Conservation (phyloP, 805 yeast species). For the Aciculoconidium aculeatum region DNA sequence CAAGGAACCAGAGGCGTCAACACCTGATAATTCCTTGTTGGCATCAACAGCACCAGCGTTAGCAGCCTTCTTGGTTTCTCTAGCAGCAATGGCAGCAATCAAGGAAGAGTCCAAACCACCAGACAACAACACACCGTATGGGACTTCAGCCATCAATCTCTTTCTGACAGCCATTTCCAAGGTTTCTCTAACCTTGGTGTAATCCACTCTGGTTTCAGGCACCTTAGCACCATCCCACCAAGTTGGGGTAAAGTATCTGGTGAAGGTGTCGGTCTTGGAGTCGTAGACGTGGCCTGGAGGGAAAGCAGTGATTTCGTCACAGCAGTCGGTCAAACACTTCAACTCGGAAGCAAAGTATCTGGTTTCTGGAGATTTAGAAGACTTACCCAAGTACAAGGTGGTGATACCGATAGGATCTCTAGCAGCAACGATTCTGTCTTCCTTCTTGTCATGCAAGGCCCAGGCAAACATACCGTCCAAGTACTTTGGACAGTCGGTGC, state of each 20-base stretch:
- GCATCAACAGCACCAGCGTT: slow-evolving; percentile 53
- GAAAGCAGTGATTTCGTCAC: slow-evolving; percentile 89
- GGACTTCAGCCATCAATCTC: slow-evolving; percentile 99
- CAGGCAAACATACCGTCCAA: slow-evolving; percentile 99
- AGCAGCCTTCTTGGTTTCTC: slow-evolving; percentile 84
- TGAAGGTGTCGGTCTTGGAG: slow-evolving; percentile 76
- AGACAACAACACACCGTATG: slow-evolving; percentile 93
- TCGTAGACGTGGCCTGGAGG: slow-evolving; percentile 99
- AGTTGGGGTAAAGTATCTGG: slow-evolving; percentile 84
- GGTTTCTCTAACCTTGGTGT: slow-evolving; percentile 62
- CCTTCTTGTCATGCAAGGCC: slow-evolving; percentile 77
- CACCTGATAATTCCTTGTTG: slow-evolving; percentile 76
- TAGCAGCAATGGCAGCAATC: slow-evolving; percentile 94
- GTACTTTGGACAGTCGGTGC: slow-evolving; percentile 81
- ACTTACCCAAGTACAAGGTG: slow-evolving; percentile 91
- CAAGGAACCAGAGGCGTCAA: slow-evolving; percentile 82
- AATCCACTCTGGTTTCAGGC: slow-evolving; percentile 75
- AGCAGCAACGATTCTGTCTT: slow-evolving; percentile 90
- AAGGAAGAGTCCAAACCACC: slow-evolving; percentile 97
- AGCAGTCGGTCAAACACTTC: slow-evolving; percentile 89
- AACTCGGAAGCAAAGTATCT: slow-evolving; percentile 91
- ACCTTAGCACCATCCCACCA: slow-evolving; percentile 87
- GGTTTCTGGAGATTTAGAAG: slow-evolving; percentile 61
- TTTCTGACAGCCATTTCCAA: slow-evolving; percentile 95
- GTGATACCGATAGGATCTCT: slow-evolving; percentile 98